Percentiles rank a stretch among this genome's conserved stretches.
Conservation (phyloP, 805 yeast genomes). For the Komagataella pastoris region DNA sequence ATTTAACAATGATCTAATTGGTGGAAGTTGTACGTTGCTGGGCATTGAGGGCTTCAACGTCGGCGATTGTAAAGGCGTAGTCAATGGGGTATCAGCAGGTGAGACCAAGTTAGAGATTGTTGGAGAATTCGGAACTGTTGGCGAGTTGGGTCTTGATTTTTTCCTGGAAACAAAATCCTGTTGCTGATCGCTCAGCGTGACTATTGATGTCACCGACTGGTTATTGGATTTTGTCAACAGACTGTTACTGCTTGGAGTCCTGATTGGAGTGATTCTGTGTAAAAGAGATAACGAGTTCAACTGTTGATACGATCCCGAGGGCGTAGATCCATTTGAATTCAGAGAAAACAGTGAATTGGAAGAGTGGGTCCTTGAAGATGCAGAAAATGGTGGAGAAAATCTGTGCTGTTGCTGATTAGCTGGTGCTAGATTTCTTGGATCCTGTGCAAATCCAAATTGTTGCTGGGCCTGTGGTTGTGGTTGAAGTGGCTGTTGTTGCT, state of each 20-base stretch:
- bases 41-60: constrained; percentile 14
- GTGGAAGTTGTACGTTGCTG: constrained; percentile 14
- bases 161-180: constrained; percentile 8
- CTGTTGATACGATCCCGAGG: constrained; percentile 33
- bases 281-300: constrained; percentile 40
- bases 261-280: constrained; percentile 10
- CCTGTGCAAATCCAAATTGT: constrained; percentile 5
- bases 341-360: constrained; percentile 17
- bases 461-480: constrained; percentile 3
- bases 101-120: constrained; percentile 19
- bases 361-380: constrained; percentile 18
- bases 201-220: constrained; percentile 13
- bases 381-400: constrained; percentile 14
- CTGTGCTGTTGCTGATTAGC: constrained; percentile 1
- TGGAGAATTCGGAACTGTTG: constrained; percentile 8
- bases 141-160: constrained; percentile 25
- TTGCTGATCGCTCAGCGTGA: constrained; percentile 27
- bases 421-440: background rate
- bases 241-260: constrained; percentile 2
- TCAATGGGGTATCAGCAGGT: constrained; percentile 19
- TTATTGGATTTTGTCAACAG: constrained; percentile 3
- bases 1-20: constrained; percentile 17
- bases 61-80: constrained; percentile 24
- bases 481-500: background rate
- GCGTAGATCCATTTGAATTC: constrained; percentile 14